Evolutionary conservation across 2,329 filamentous ascomycete species (phyloP), one percentile per base, ranked within the genome.

Genomic region (Sporothrix variecibatus): DNA sequence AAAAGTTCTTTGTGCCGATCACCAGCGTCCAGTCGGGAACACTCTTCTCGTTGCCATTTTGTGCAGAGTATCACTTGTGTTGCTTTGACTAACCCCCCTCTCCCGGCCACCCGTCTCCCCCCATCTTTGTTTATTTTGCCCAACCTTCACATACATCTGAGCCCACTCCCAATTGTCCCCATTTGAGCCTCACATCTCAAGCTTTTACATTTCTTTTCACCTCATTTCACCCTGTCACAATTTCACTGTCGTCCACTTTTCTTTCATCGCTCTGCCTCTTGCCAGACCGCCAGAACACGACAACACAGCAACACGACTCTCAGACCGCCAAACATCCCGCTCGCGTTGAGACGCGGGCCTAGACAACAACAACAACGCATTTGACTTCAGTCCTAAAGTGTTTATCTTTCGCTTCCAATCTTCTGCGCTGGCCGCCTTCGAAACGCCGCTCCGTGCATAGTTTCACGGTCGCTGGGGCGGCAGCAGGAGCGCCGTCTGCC

Each of bases 401-500:
- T 72, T 46, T 76, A 11, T 67, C 53, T 58, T 4, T 65, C 31
- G 31, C 53, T n/a, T 11, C 71, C 17, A 28, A 34, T n/a, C 38
- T 62, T 31, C 12, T 65, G 2, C 71, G 69, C 28, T 74, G 72
- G 72, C 28, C 62, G 28, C 28, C 26, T n/a, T 51, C 58, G 15
- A 64, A 69, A 62, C n/a, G 31, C 11, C 51, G 34, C 49, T 53
- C 62, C 20, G 43, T 46, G 31, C 40, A 73, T 51, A 60, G 62
- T 26, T 34, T 49, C 31, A 28, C 69, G 51, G 62, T 51, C n/a
- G 43, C 62, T 60, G 51, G 34, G 56, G 20, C 34, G 43, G 65
- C 71, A 73, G 71, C 40, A 49, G 74, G 72, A 75, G 75, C 56
- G 26, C 28, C 67, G 68, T 46, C 64, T 71, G 70, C 73, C 12